Conservation (phyloP, 208 protist species). For the Crithidia bombi region DNA sequence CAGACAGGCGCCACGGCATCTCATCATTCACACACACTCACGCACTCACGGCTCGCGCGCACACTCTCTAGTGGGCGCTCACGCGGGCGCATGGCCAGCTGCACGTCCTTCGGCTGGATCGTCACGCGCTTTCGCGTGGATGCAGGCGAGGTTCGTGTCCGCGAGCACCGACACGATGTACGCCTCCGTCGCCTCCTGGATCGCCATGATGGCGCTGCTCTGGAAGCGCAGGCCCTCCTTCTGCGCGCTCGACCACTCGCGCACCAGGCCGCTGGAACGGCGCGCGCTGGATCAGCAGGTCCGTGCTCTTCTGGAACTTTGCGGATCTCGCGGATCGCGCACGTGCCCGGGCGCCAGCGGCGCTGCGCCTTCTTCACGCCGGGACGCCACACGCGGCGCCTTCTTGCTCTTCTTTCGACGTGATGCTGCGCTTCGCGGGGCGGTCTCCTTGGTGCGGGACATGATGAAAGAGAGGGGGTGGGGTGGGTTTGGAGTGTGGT, state of each 20-base stretch:
- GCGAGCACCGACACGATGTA: conserved; percentile 93
- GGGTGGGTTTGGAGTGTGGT: conserved; percentile 10
- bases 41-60: conserved; percentile 1
- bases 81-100: conserved; percentile 66
- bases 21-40: no score
- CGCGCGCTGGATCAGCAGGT: conserved; percentile 88
- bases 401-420: conserved; percentile 97
- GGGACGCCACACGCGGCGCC: conserved; percentile 93
- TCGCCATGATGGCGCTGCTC: no score
- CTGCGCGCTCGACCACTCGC: no score
- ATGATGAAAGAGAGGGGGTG: conserved; percentile 47
- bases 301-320: conserved; percentile 83
- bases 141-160: conserved; percentile 91
- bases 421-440: conserved; percentile 97
- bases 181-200: conserved; percentile 90
- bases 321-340: conserved; percentile 98
- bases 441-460: conserved; percentile 98
- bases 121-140: conserved; percentile 91
- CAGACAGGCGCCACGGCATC: neutral
- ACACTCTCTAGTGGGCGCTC: conserved; percentile 50
- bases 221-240: no score
- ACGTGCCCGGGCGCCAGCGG: conserved; percentile 96
- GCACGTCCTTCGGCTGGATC: conserved; percentile 82
- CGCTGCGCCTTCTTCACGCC: conserved; percentile 98
- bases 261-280: conserved; percentile 90